Evolutionary conservation across 2,329 filamentous ascomycete genomes (phyloP), one percentile per base, ranked within the genome.

Genomic region (Hirsutella thompsonii): DNA sequence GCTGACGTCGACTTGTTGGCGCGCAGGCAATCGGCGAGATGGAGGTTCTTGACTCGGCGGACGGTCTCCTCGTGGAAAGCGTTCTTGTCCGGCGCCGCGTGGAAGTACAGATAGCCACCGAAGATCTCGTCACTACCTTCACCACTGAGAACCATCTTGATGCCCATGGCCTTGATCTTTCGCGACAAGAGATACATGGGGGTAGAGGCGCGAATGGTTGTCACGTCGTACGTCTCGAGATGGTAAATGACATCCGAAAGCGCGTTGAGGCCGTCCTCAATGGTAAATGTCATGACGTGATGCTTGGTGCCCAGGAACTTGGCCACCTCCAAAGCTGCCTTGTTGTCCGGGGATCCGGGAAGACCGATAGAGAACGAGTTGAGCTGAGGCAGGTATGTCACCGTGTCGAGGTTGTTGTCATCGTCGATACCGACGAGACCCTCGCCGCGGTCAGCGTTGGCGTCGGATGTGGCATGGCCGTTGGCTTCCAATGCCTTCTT

Each of bases 301-400:
- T 98, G 92, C 70, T 92, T 93, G 43, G 92, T 98, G 56, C 92
- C 93, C 34, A 98, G 78, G 72, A 94, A 98, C 62, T 90, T 84
- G 56, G 92, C 92, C 16, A 95, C 92, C 66, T 95, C 85, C 43
- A 89, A 69, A 16, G 92, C 92, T 37, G 92, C 92, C 62, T 83
- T 79, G 57, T 87, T 92, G 62, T 98, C 92, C 38, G 92, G 92
- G 28, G 92, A 86, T 51, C 81, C 85, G 8, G 90, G 89, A 29
- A 98, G 79, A 57, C 92, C 92, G 51, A 98, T 98, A 14, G 92
- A 98, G 74, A 98, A 98, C 14, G 89, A 95, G 77, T 96, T 93
- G 63, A 98, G 79, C 63, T 96, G 85, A 29, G 90, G 88, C 41
- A 96, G 79, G 55, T 92, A 86, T 42, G 89, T 92, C 47, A 94